A percentile compares a stretch with the other conserved stretches of the same genome.
phyloP scores from a whole-genome alignment of 805 yeast species.

The Metschnikowia lochheadii region DNA sequence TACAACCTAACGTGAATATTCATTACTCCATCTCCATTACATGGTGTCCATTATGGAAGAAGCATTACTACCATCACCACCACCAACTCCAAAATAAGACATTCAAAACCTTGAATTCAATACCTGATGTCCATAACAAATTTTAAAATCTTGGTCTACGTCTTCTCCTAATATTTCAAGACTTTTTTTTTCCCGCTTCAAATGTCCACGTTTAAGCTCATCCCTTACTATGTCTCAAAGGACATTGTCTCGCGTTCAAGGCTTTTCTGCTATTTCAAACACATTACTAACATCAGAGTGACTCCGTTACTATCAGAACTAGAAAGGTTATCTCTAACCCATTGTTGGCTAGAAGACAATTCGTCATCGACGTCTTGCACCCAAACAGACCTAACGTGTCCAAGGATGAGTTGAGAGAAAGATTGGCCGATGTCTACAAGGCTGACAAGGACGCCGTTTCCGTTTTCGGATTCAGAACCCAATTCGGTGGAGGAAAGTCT shows the following conservation, averaged over 20 bases:
- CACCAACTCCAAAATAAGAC: too few relatives aligned
- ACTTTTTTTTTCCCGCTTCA: too few relatives aligned
- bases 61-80: too few relatives aligned
- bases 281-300: constrained; percentile 59
- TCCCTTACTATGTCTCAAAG: too few relatives aligned
- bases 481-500: constrained; percentile 99
- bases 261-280: neutral
- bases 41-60: too few relatives aligned
- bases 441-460: constrained; percentile 91
- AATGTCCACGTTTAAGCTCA: too few relatives aligned
- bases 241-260: neutral
- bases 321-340: constrained; percentile 99
- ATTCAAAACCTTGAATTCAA: too few relatives aligned
- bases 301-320: constrained; percentile 99
- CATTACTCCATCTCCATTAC: neutral
- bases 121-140: too few relatives aligned
- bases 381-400: constrained; percentile 99
- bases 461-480: constrained; percentile 99
- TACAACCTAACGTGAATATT: neutral
- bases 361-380: constrained; percentile 98
- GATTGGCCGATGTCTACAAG: constrained; percentile 83
- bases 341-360: constrained; percentile 98
- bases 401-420: constrained; percentile 98
- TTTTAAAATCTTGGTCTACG: too few relatives aligned
- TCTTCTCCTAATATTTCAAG: too few relatives aligned